Evolutionary conservation across 345 rosid genomes (phyloP).

Genomic region (Eucalyptus sp.): DNA sequence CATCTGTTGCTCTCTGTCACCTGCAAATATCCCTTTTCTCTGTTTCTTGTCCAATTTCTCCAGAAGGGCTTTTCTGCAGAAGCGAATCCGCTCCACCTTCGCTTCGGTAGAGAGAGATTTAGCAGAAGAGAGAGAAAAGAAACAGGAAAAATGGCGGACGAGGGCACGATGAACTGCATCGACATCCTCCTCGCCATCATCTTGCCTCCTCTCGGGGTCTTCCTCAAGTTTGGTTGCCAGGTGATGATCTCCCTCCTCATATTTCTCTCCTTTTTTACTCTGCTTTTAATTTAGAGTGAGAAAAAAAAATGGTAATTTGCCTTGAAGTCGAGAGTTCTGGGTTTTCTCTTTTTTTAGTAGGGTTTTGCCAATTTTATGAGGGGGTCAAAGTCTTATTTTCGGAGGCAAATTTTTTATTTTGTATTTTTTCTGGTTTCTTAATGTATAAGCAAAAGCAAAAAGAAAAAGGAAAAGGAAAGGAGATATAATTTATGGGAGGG

Average conservation of each 20-base stretch:
- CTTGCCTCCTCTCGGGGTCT: conserved; percentile 94
- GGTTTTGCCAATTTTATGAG: neutral
- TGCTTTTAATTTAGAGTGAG: too few species aligned
- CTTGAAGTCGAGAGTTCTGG: neutral
- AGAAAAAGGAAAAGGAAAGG: too few species aligned
- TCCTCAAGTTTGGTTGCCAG: conserved; percentile 71
- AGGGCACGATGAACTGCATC: conserved; percentile 45
- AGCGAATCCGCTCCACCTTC: neutral
- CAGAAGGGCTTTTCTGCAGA: neutral
- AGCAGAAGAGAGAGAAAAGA: neutral
- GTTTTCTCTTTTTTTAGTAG: neutral
- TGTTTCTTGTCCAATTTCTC: neutral
- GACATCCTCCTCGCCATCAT: conserved; percentile 70
- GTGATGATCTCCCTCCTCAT: neutral
- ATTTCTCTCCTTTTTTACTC: too few species aligned
- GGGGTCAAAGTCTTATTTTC: too few species aligned
- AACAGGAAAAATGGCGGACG: conserved; percentile 13
- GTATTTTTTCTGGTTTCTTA: neutral
- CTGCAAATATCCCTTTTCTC: neutral
- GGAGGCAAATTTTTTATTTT: neutral
- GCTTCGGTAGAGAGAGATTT: neutral
- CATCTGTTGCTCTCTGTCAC: rapidly evolving
- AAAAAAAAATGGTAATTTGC: neutral
- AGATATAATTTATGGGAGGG: too few species aligned
- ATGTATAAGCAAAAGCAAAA: neutral